Evolutionary conservation across 495 filamentous ascomycete genomes (phyloP).

Genomic region (Aspergillus affinis): DNA sequence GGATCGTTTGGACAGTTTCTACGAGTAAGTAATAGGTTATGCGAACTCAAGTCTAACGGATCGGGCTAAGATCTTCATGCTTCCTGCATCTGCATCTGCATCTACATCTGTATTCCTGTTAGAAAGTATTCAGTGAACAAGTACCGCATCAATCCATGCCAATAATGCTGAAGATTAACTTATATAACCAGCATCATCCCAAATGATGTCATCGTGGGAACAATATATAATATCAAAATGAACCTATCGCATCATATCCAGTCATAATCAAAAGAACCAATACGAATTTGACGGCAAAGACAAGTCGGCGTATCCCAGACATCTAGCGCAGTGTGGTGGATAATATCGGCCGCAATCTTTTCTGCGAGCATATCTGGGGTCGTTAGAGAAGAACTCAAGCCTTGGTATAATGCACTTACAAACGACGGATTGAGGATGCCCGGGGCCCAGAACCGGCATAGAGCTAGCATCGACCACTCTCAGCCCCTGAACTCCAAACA

Average conservation of each 20-base stretch:
- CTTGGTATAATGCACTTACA: constrained; percentile 32
- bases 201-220: not conserved
- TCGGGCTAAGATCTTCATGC: not conserved
- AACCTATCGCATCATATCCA: not conserved
- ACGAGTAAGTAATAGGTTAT: not conserved
- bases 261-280: not conserved
- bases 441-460: constrained; percentile 57
- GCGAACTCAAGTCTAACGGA: not conserved
- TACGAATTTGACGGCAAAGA: not conserved
- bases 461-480: constrained; percentile 60
- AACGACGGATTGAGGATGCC: constrained; percentile 53
- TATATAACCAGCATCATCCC: not conserved
- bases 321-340: constrained; percentile 5
- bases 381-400: constrained; percentile 3
- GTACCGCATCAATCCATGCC: not conserved
- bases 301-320: not conserved
- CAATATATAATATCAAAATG: not conserved
- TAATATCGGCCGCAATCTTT: constrained; percentile 60
- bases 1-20: not conserved
- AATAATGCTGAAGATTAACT: not conserved
- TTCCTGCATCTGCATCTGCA: not conserved
- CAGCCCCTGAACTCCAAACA: constrained; percentile 51
- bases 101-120: not conserved
- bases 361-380: constrained; percentile 54
- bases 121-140: not conserved